phyloP scores from a whole-genome alignment of 140 eudicot species.

The Senecio squalidus region DNA sequence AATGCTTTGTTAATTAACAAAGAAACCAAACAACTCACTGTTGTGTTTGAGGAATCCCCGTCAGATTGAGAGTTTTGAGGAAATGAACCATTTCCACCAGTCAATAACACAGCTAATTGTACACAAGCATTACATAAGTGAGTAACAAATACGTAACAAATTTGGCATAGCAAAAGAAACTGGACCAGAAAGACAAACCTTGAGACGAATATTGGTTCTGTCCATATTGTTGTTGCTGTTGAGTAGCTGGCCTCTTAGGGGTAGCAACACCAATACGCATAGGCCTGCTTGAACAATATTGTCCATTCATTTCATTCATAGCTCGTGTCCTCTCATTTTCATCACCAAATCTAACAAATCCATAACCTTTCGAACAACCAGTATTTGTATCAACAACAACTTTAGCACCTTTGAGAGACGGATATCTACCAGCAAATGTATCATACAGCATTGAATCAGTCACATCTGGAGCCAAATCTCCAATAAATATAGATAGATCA shows the following conservation, averaged over 20 bases:
- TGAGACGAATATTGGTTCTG: constrained; percentile 55
- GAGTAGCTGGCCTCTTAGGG: constrained; percentile 64
- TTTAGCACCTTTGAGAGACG: constrained; percentile 87
- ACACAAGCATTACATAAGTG: neutral
- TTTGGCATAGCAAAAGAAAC: no score
- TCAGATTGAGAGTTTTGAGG: constrained; percentile 60
- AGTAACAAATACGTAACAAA: constrained; percentile 9
- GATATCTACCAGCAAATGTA: constrained; percentile 68
- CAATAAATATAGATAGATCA: constrained; percentile 89
- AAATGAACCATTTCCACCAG: constrained; percentile 67
- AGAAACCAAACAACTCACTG: constrained; percentile 48
- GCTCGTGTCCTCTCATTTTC: constrained; percentile 80
- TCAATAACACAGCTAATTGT: constrained; percentile 50
- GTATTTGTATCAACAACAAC: constrained; percentile 83
- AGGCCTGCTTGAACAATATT: constrained; percentile 79
- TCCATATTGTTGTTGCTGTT: constrained; percentile 57
- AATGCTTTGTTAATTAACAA: neutral
- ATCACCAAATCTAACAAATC: constrained; percentile 89
- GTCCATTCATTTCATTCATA: constrained; percentile 91
- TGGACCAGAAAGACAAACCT: constrained; percentile 37
- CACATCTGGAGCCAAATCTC: constrained; percentile 91
- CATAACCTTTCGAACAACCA: constrained; percentile 89
- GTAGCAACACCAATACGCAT: constrained; percentile 95
- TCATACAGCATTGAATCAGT: constrained; percentile 71
- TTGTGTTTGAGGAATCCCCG: constrained; percentile 80